Base-by-base conservation (phyloP, 1,284 basidiomycete genomes). In the Puccinia novopanici region DNA sequence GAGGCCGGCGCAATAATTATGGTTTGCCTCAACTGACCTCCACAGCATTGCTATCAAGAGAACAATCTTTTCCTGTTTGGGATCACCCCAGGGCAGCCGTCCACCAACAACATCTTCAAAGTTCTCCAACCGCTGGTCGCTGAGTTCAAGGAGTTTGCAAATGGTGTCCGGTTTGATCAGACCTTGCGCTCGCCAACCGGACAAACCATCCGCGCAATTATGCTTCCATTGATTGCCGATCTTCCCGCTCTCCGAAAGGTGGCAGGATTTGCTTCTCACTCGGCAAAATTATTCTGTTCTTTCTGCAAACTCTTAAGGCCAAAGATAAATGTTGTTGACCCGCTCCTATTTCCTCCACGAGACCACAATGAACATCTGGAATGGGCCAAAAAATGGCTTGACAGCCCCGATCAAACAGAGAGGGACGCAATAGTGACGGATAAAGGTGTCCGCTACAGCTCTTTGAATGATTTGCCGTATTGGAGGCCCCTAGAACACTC, bases 171-270 rank as follows among this genome's bases (percentile, higher is more conserved):
- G 22, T 75, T 75, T 40, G n/a, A 52, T 22, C 13, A 55, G 45
- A 75, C 72, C 15, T 27, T 12, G 12, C 50, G 22, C n/a, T 57
- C 24, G 22, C 55, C 17, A 3, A 24, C 12, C 22, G 72, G 72
- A 55, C 54, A 37, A 37, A 27, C 22, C 13, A 75, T 75, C 27
- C 50, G n/a, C 8, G 72, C 72, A 4, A n/a, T n/a, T n/a, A n/a
- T n/a, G n/a, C n/a, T n/a, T n/a, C n/a, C n/a, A n/a, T n/a, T n/a
- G n/a, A n/a, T 40, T 45, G 52, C 72, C 34, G 54, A 59, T 59
- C 55, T 75, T 13, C 72, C 72, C 4, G 72, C 72, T n/a, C 27
- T 57, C 24, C n/a, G 72, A 13, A 75, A 75, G 52, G 72, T 75
- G 30, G 52, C 72, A 9, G 72, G 72, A n/a, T 75, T 75, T n/a